A percentile compares a stretch with the other conserved stretches of the same genome.
Evolutionary conservation across 257 asterid species (phyloP).

Genomic region (Agastache rugosa): DNA sequence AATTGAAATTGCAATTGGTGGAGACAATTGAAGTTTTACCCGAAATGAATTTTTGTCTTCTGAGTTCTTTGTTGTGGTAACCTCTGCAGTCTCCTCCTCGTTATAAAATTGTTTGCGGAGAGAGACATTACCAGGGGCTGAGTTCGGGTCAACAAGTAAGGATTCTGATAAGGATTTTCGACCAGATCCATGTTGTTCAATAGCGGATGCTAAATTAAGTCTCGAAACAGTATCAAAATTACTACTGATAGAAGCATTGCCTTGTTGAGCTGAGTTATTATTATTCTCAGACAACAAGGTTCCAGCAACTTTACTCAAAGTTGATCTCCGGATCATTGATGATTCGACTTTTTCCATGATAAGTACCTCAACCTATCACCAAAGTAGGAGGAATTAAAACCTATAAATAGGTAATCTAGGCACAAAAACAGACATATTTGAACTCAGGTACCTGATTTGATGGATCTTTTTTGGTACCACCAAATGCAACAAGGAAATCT

Average conservation of each 20-base stretch:
- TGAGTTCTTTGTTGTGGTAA: slow-evolving; percentile 53
- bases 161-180: slow-evolving; percentile 93
- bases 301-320: slow-evolving; percentile 84
- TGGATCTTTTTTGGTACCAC: slow-evolving; percentile 94
- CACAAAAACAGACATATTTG: slow-evolving; percentile 22
- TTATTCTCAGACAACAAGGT: slow-evolving; percentile 65
- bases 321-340: slow-evolving; percentile 69
- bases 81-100: slow-evolving; percentile 60
- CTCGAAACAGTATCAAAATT: slow-evolving; percentile 66
- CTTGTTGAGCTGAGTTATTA: slow-evolving; percentile 50
- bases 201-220: slow-evolving; percentile 74
- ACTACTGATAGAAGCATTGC: slow-evolving; percentile 52
- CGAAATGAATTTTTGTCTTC: slow-evolving; percentile 58
- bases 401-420: slow-evolving; percentile 4
- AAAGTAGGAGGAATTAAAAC: slow-evolving; percentile 27
- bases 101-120: slow-evolving; percentile 84
- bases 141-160: slow-evolving; percentile 66
- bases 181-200: slow-evolving; percentile 94
- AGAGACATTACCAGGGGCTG: slow-evolving; percentile 75
- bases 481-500: slow-evolving; percentile 96
- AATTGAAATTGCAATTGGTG: slow-evolving; percentile 16
- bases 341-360: slow-evolving; percentile 82
- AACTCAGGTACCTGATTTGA: slow-evolving; percentile 74
- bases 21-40: slow-evolving; percentile 45
- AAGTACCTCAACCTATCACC: slow-evolving; percentile 85